A percentile compares a stretch with the other conserved stretches of the same genome.
Conservation (phyloP, 2,329 filamentous ascomycete genomes). For the Chlorencoelia australis region DNA sequence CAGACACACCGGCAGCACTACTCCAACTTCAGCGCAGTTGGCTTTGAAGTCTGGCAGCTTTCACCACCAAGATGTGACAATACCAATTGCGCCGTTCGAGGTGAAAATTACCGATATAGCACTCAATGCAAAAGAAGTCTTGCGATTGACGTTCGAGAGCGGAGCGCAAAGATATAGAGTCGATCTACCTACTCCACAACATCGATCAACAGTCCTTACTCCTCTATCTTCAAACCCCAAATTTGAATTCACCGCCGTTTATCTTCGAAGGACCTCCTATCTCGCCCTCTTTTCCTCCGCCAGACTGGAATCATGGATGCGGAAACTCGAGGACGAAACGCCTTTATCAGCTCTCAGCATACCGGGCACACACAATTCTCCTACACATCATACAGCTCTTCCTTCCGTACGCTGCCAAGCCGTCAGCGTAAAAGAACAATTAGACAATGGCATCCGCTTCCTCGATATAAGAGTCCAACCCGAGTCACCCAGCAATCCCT, state of each 20-base stretch:
- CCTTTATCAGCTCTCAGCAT: constrained; percentile 76
- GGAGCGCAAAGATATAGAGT: constrained; percentile 58
- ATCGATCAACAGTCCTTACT: constrained; percentile 50
- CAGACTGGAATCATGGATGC: constrained; percentile 71
- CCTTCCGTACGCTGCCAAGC: constrained; percentile 92
- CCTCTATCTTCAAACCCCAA: constrained; percentile 42
- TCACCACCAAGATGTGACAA: constrained; percentile 48
- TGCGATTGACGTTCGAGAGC: constrained; percentile 66
- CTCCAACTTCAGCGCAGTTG: constrained; percentile 24
- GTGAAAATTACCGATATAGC: constrained; percentile 53
- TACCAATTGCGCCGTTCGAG: constrained; percentile 60
- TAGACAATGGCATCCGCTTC: constrained; percentile 86
- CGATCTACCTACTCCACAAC: constrained; percentile 55
- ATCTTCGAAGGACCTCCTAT: constrained; percentile 44
- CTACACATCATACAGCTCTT: constrained; percentile 72
- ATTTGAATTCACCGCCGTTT: constrained; percentile 54
- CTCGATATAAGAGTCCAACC: constrained; percentile 81
- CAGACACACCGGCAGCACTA: constrained; percentile 35
- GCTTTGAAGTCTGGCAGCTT: constrained; percentile 49
- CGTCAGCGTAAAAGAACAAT: constrained; percentile 64
- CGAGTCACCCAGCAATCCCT: constrained; percentile 42
- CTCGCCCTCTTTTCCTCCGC: constrained; percentile 61
- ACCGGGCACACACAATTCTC: constrained; percentile 91
- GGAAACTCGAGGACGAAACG: constrained; percentile 56
- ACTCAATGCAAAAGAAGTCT: constrained; percentile 49